Percentiles rank a stretch among this genome's conserved stretches.
These are phyloP conservation scores for Acanthamoeba sp. DNA, from an alignment of 208 protist species.

Conservation along the genomic window DNA sequence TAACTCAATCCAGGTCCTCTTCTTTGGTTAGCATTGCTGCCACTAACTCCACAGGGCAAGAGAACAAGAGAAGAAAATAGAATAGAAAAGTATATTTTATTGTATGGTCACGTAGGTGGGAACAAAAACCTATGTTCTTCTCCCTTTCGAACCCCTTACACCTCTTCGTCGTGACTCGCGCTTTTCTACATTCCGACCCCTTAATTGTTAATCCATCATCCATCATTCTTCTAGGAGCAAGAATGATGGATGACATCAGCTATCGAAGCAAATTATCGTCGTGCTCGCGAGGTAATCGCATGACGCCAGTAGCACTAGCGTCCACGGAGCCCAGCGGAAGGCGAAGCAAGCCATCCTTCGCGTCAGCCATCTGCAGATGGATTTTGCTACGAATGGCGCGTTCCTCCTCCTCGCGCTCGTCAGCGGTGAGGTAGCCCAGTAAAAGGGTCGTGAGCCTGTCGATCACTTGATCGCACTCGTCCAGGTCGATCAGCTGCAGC, in stretches of 20 bases:
- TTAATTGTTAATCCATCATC: too few relatives aligned
- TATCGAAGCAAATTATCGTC: not conserved
- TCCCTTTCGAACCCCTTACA: too few relatives aligned
- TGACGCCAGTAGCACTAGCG: not conserved
- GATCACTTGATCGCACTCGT: not conserved
- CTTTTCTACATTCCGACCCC: too few relatives aligned
- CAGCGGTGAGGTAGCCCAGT: slow-evolving; percentile 11
- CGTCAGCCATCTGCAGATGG: not conserved
- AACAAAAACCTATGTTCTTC: too few relatives aligned
- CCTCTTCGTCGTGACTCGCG: too few relatives aligned
- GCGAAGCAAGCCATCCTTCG: not conserved
- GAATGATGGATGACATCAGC: not conserved
- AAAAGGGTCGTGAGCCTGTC: not conserved
- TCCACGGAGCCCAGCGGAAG: not conserved
- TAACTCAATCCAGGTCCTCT: too few relatives aligned
- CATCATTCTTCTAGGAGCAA: too few relatives aligned
- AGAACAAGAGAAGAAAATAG: too few relatives aligned
- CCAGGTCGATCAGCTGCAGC: slow-evolving; percentile 2
- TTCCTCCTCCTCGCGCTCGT: slow-evolving; percentile 53
- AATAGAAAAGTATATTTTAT: too few relatives aligned
- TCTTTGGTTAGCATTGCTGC: too few relatives aligned
- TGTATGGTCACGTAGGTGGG: too few relatives aligned
- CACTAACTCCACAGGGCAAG: too few relatives aligned
- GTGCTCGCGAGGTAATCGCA: not conserved
- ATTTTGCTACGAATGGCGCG: not conserved